Conservation (phyloP, 176 grass and related monocot genomes). For the Raddia distichophylla region DNA sequence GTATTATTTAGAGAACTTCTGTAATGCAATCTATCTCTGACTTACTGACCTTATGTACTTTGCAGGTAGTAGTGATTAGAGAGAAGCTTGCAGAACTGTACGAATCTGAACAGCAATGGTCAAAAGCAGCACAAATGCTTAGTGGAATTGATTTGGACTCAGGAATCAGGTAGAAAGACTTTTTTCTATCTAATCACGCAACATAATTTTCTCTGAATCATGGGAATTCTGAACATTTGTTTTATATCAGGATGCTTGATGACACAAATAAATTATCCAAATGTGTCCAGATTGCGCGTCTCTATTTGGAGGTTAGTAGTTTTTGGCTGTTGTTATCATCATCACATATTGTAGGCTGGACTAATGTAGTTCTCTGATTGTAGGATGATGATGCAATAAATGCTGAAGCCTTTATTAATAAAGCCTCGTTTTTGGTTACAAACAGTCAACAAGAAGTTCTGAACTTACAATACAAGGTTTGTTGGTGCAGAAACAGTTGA, state of each 20-base stretch:
- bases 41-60: slow-evolving; percentile 27
- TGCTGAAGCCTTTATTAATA: slow-evolving; percentile 98
- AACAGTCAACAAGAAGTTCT: slow-evolving; percentile 87
- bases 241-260: slow-evolving; percentile 77
- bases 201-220: background rate
- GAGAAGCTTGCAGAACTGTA: slow-evolving; percentile 98
- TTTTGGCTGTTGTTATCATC: slow-evolving; percentile 1
- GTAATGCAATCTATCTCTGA: background rate
- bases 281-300: slow-evolving; percentile 92
- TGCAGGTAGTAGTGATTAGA: slow-evolving; percentile 88
- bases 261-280: slow-evolving; percentile 97
- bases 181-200: slow-evolving; percentile 8
- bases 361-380: slow-evolving; percentile 28
- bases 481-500: slow-evolving; percentile 1
- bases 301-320: slow-evolving; percentile 92
- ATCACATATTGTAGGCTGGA: background rate
- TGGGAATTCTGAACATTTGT: background rate
- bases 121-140: slow-evolving; percentile 94
- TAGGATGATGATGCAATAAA: slow-evolving; percentile 97
- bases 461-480: slow-evolving; percentile 92
- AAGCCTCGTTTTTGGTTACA: slow-evolving; percentile 97
- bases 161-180: slow-evolving; percentile 75
- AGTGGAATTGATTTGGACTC: slow-evolving; percentile 99
- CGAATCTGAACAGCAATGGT: slow-evolving; percentile 97
- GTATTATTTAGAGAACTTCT: background rate